Base-by-base conservation (phyloP, 768 basidiomycete genomes). In the Boletus patriciae region DNA sequence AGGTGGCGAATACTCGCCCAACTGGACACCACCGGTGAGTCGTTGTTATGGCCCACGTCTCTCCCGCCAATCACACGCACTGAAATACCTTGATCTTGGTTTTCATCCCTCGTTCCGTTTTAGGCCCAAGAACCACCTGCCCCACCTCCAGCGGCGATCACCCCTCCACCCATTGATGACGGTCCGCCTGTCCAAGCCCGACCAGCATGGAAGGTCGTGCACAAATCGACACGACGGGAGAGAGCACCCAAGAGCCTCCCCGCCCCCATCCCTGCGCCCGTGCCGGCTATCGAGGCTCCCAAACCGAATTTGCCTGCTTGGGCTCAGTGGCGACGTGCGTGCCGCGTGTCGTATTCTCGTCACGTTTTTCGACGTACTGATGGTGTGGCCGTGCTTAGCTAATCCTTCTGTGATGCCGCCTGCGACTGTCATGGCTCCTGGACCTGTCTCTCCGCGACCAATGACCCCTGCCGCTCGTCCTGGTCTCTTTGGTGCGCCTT, bases 321-420 rank as follows among this genome's bases (percentile, higher is more conserved):
- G 90, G 83, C 90, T 1, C 88, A 91, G 63, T 92, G 90, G 90
- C 79, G 85, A 77, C 90, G 90, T 92, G 68, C 33, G 60, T 60
- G 9, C 40, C 18, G 41, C 37, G 21, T 18, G 21, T 31, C 9
- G 29, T 12, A 12, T 6, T 21, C 9, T 43, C 11, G 33, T 36
- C 25, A 15, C 0, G 19, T 12, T 25, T 33, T 23, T 3, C 21
- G 2, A 8, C 18, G 3, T 5, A 6, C 54, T 60, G 50, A 54
- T 10, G 37, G 34, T 52, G 23, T n/a, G 2, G 4, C 19, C 10
- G 18, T 38, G 50, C 13, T 37, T 54, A 90, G 88, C 89, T 4
- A 88, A 89, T 64, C 86, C 87, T 4, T 67, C 84, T 7, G 65
- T 87, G 10, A 76, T 80, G 1, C 86, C 87, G 0, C 84, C 87